Percentiles rank a stretch among this genome's conserved stretches.
phyloP scores from a whole-genome alignment of 805 yeast species.

The Ogataea neopini region DNA sequence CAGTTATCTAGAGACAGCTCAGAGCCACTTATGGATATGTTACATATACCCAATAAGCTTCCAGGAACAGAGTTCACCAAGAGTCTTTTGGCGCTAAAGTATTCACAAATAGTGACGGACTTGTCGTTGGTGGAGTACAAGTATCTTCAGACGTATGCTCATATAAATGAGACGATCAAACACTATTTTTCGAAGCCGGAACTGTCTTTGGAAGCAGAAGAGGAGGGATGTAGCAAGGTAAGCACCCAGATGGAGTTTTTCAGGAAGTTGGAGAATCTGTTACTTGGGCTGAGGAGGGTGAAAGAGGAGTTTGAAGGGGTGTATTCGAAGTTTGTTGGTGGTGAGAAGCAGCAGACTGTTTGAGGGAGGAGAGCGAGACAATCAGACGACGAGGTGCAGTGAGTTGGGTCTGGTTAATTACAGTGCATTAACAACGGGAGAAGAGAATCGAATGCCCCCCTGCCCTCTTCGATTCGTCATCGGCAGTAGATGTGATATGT shows the following conservation, averaged over 20 bases:
- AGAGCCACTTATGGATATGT: neutral
- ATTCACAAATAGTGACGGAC: slow-evolving; percentile 29
- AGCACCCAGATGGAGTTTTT: slow-evolving; percentile 27
- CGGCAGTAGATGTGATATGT: neutral
- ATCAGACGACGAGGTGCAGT: neutral
- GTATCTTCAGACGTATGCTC: slow-evolving; percentile 27
- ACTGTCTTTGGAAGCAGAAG: slow-evolving; percentile 26
- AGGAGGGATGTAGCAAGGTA: slow-evolving; percentile 27
- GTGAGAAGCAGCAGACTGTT: neutral
- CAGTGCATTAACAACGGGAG: no score
- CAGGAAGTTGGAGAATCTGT: slow-evolving; percentile 25
- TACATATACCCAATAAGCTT: slow-evolving; percentile 11
- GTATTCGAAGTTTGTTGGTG: neutral
- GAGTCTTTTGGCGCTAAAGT: slow-evolving; percentile 26
- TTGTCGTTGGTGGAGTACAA: slow-evolving; percentile 30
- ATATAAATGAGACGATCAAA: slow-evolving; percentile 28
- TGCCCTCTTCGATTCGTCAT: no score
- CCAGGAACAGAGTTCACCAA: slow-evolving; percentile 7
- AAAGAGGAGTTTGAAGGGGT: slow-evolving; percentile 21
- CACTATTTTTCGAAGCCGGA: slow-evolving; percentile 29
- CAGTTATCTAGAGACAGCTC: neutral
- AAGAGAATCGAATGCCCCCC: no score
- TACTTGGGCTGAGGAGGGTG: slow-evolving; percentile 18
- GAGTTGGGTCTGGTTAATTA: no score
- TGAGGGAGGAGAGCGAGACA: neutral